Base-by-base conservation (phyloP, 352 stramenopile species). In the Phytophthora chlamydospora region DNA sequence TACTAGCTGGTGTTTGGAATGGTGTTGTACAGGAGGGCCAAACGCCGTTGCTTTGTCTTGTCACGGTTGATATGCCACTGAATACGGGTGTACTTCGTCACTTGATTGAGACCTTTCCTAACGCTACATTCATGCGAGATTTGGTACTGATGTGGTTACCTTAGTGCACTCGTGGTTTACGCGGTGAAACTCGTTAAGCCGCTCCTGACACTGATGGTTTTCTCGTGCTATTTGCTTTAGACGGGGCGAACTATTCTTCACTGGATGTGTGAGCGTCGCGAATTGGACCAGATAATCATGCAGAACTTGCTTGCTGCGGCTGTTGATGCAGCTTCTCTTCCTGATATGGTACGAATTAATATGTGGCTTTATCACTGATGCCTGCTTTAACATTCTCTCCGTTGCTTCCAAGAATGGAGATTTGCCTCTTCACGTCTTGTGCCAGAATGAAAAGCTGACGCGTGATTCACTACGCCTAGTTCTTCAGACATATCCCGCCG, bases 341-440 rank as follows among this genome's bases (percentile, higher is more conserved):
- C 53, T 39, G 74, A 75, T 24, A 43, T 21, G 29, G 49, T 66
- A 66, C 40, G 40, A 52, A 19, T 8, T 16, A 14, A 10, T 7
- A 29, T 47, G 11, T 40, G 8, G 16, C 17, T 27, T 21, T 1
- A 13, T 36, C 43, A 31, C 21, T 38, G 6, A 17, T 34, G 31
- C 21, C 9, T 52, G 12, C 24, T 17, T 45, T 47, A 45, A 5
- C 66, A 4, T 68, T 60, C 19, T 31, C 43, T 32, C 34, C 40
- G 13, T 50, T 45, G 7, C 41, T 50, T 40, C 48, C 6, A 35
- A 88, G 76, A 79, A 88, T 32, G 53, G 64, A 1, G 79, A 90
- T 9, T 51, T 90, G 13, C 73, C 80, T 4, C 55, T 92, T n/a
- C 76, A 90, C 59, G 39, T 84, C 8, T 54, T 87, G 9, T 85